Base-by-base conservation (phyloP, 108 stramenopile species). In the Mediolabrus comicus region DNA sequence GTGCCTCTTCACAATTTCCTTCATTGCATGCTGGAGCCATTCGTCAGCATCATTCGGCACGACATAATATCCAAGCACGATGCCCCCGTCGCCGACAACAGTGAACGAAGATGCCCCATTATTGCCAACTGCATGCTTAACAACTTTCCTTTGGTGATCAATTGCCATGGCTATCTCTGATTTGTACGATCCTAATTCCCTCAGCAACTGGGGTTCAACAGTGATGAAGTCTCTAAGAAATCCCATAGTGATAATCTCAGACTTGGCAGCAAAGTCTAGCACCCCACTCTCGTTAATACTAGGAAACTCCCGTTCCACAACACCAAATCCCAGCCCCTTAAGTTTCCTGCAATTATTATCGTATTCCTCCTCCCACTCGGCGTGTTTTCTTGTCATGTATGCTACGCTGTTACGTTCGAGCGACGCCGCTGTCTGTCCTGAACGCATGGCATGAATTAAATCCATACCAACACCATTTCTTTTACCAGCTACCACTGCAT, bases 91-190 rank as follows among this genome's bases (percentile, higher is more conserved):
- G 7, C 56, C 63, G 4, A 46, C 63, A 28, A 64, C 63, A 1
- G 43, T 2, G 19, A 64, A 64, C 1, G 63, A 69, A 57, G 34
- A 34, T 3, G 5, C n/a, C 1, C 16, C 67, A 2, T 69, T 36
- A 1, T 58, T 29, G 0, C 67, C 67, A 3, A 25, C 57, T 4
- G 56, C 56, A 28, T 28, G 55, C 24, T 26, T 31, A 2, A 38
- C 36, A 38, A 69, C 67, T 46, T 69, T 69, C 3, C 2, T 1
- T 25, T 69, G 56, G 25, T 69, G 67, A 59, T 69, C 56, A 9
- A 69, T 69, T 6, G 67, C 56, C 36, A 69, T 3, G 7, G 67
- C 55, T 30, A 29, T 1, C 2, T 16, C 9, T 2, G 63, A 64
- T 11, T 4, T 4, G 3, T 51, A 27, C 3, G 67, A 25, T 29